Percentiles rank a stretch among this genome's conserved stretches.
Conservation (phyloP, 345 rosid species). For the Cardamine resedifolia region DNA sequence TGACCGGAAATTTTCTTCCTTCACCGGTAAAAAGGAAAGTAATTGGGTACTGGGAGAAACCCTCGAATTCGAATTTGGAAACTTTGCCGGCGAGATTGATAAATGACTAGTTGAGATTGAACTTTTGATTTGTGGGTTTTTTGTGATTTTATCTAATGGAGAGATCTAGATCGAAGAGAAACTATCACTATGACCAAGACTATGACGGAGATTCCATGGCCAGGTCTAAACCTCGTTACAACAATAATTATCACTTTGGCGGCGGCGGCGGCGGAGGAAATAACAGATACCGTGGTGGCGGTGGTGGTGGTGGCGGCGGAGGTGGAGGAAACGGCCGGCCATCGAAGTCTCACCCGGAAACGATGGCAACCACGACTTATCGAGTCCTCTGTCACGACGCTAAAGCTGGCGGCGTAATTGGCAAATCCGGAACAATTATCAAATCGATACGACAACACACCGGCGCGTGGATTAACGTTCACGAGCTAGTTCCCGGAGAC, state of each 20-base stretch:
- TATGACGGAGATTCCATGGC: slow-evolving; percentile 64
- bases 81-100: neutral
- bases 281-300: slow-evolving; percentile 37
- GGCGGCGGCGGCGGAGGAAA: slow-evolving; percentile 49
- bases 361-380: slow-evolving; percentile 83
- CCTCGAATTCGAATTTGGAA: neutral
- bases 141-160: slow-evolving; percentile 48
- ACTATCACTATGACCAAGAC: slow-evolving; percentile 89
- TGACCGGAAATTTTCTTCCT: neutral
- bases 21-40: neutral
- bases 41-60: neutral
- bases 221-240: slow-evolving; percentile 79
- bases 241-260: slow-evolving; percentile 38
- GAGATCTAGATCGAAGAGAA: slow-evolving; percentile 96
- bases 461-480: slow-evolving; percentile 98
- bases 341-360: slow-evolving; percentile 49
- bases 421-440: slow-evolving; percentile 91
- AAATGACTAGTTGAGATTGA: slow-evolving; percentile 7
- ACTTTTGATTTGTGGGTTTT: slow-evolving; percentile 8
- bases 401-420: slow-evolving; percentile 98
- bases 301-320: neutral
- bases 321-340: slow-evolving; percentile 34
- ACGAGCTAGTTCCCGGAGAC: slow-evolving; percentile 88
- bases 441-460: slow-evolving; percentile 90
- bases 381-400: slow-evolving; percentile 91